These are phyloP conservation scores for Solanum pinnatisectum DNA, from an alignment of 257 asterid genomes.

Conservation along the genomic window DNA sequence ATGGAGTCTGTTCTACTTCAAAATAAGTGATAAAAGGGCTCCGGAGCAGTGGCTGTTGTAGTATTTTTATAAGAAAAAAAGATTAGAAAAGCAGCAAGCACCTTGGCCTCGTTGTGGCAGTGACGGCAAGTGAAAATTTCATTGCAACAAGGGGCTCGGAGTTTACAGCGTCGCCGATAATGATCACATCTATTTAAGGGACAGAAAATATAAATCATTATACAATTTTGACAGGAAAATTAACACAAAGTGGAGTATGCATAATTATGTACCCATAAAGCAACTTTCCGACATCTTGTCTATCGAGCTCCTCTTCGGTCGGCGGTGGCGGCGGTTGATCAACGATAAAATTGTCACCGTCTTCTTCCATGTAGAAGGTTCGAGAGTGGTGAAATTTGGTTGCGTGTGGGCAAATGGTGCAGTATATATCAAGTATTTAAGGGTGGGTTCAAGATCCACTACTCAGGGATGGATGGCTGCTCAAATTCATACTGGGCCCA, in stretches of 20 bases:
- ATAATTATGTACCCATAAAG: conserved; percentile 41
- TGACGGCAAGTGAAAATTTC: conserved; percentile 79
- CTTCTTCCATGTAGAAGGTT: neutral
- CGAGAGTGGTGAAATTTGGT: neutral
- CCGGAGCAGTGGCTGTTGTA: neutral
- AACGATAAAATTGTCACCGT: neutral
- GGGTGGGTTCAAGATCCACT: neutral
- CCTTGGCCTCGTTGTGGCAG: conserved; percentile 86
- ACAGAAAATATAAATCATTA: neutral
- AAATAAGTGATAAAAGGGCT: neutral
- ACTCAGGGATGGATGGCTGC: neutral
- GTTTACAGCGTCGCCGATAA: conserved; percentile 73
- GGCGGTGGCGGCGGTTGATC: neutral
- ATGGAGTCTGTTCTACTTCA: neutral
- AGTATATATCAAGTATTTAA: neutral
- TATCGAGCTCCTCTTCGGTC: neutral
- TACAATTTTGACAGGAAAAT: neutral
- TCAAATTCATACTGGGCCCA: neutral
- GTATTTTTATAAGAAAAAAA: neutral
- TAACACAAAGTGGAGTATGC: neutral
- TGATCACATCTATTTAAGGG: conserved; percentile 57
- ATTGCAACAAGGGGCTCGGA: conserved; percentile 81
- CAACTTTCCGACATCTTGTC: conserved; percentile 49
- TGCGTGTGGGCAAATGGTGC: neutral
- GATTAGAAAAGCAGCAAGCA: neutral